Conservation (phyloP, 371 early-diverging fungal species). For the Mycotypha africana region DNA sequence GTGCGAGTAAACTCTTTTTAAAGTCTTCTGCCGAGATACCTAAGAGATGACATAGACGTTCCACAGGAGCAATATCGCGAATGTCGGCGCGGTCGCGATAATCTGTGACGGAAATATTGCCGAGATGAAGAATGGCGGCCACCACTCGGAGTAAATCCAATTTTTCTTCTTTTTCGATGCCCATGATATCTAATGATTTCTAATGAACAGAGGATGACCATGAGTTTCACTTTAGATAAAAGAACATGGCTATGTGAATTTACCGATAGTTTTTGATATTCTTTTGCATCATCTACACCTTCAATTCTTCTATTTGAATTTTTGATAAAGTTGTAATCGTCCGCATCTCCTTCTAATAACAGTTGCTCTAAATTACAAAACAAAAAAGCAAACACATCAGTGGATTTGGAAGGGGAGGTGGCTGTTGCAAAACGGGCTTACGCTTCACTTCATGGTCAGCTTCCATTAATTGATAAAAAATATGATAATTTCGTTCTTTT, state of each 20-base stretch:
- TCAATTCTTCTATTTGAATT: conserved; percentile 82
- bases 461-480: conserved; percentile 97
- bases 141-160: conserved; percentile 80
- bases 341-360: conserved; percentile 56
- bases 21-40: conserved; percentile 91
- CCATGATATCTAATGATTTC: conserved; percentile 85
- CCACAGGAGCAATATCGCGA: conserved; percentile 72
- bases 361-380: conserved; percentile 42
- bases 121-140: conserved; percentile 94
- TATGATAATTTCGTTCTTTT: conserved; percentile 97
- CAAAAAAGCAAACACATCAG: too few relatives aligned
- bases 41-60: conserved; percentile 92
- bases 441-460: conserved; percentile 71
- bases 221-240: too few relatives aligned
- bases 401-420: too few relatives aligned
- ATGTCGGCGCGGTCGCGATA: conserved; percentile 85
- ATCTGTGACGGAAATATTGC: conserved; percentile 86
- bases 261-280: conserved; percentile 72
- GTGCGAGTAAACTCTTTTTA: conserved; percentile 83
- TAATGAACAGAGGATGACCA: too few relatives aligned
- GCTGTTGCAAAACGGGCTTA: too few relatives aligned
- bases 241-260: conserved; percentile 5
- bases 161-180: conserved; percentile 78
- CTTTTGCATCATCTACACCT: conserved; percentile 89
- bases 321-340: conserved; percentile 80